phyloP scores from a whole-genome alignment of 2,329 filamentous ascomycete species.

The Eutypa lata region DNA sequence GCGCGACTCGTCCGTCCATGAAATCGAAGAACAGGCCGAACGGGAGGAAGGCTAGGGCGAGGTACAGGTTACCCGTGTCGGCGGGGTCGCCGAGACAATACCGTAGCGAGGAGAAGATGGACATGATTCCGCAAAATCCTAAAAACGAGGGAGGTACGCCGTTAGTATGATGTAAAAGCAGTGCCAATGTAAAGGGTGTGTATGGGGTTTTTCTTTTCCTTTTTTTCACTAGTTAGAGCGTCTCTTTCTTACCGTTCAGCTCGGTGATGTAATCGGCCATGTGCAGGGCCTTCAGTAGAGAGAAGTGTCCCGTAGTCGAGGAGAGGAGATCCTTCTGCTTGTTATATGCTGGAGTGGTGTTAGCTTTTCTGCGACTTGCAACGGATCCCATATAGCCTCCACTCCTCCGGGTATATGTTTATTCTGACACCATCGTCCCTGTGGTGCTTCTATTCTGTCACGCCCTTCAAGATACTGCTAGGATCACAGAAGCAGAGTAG shows the following conservation, averaged over 20 bases:
- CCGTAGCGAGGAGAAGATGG: slow-evolving; percentile 89
- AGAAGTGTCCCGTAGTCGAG: slow-evolving; percentile 70
- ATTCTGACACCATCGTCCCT: too few species aligned
- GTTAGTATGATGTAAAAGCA: neutral
- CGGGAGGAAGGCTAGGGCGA: slow-evolving; percentile 82
- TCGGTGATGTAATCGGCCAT: slow-evolving; percentile 82
- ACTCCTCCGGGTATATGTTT: too few species aligned
- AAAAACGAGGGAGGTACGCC: slow-evolving; percentile 5
- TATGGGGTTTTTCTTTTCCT: too few species aligned
- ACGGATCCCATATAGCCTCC: too few species aligned
- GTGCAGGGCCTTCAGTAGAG: slow-evolving; percentile 66
- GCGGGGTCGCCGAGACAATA: slow-evolving; percentile 77
- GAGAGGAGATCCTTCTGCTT: slow-evolving; percentile 75
- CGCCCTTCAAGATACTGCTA: neutral
- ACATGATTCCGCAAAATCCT: slow-evolving; percentile 90
- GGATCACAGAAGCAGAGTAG: too few species aligned
- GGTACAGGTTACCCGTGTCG: slow-evolving; percentile 69
- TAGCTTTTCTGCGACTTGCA: too few species aligned
- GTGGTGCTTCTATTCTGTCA: neutral
- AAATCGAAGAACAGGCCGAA: slow-evolving; percentile 97
- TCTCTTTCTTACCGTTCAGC: slow-evolving; percentile 59
- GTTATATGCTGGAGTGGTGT: slow-evolving; percentile 51
- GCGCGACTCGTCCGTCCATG: slow-evolving; percentile 93
- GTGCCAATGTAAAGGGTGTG: neutral
- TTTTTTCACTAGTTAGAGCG: neutral